These are phyloP conservation scores for Usnea hakonensis DNA, from an alignment of 495 filamentous ascomycete species.

Conservation along the genomic window DNA sequence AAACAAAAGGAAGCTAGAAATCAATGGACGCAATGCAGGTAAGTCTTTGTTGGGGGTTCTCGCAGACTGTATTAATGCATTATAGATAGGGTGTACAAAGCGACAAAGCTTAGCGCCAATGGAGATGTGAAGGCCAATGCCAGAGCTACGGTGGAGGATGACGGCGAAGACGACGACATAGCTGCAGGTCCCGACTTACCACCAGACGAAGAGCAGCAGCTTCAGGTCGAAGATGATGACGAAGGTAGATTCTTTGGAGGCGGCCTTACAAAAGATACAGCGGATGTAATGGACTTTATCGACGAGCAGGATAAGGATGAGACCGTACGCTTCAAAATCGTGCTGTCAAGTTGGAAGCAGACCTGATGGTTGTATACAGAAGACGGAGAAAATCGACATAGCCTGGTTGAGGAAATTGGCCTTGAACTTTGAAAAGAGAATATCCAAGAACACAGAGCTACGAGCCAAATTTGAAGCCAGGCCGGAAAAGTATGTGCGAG, in stretches of 20 bases:
- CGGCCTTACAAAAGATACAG: constrained; percentile 72
- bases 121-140: constrained; percentile 56
- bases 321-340: constrained; percentile 27
- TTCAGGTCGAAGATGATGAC: constrained; percentile 68
- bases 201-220: constrained; percentile 51
- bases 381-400: constrained; percentile 70
- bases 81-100: constrained; percentile 75
- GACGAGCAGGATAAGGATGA: constrained; percentile 58
- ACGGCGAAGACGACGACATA: constrained; percentile 52
- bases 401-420: constrained; percentile 78
- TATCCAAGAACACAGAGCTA: constrained; percentile 86
- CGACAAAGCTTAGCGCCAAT: constrained; percentile 60
- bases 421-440: constrained; percentile 82
- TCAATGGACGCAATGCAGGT: constrained; percentile 58
- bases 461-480: constrained; percentile 79
- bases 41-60: constrained; percentile 25
- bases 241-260: constrained; percentile 94
- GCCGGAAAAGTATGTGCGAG: constrained; percentile 66
- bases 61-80: constrained; percentile 7
- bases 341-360: not conserved
- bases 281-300: constrained; percentile 84
- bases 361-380: constrained; percentile 14
- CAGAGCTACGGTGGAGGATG: constrained; percentile 52
- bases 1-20: constrained; percentile 72
- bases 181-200: constrained; percentile 64